Conservation (phyloP, 768 basidiomycete species). For the Termitomyces sp. region DNA sequence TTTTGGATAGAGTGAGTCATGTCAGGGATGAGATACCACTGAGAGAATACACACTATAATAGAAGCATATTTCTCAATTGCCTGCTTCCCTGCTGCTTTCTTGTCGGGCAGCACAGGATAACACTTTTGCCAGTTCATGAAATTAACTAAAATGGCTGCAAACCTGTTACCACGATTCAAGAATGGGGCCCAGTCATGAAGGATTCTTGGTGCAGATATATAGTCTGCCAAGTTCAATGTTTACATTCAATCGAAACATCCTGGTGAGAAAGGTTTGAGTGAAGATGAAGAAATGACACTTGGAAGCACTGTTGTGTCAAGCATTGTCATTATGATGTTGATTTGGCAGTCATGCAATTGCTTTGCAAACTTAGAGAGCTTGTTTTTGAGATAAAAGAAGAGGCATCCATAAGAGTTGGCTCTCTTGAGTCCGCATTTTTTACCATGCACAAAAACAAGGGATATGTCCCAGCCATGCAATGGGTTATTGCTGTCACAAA, state of each 20-base stretch:
- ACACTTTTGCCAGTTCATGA: conserved; percentile 27
- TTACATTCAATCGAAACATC: conserved; percentile 31
- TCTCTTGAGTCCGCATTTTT: conserved; percentile 23
- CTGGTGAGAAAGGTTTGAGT: conserved; percentile 23
- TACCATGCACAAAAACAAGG: conserved; percentile 32
- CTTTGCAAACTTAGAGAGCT: conserved; percentile 28
- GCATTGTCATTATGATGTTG: conserved; percentile 27
- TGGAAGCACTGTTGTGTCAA: conserved; percentile 35
- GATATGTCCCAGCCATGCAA: conserved; percentile 41
- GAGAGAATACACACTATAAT: conserved; percentile 16
- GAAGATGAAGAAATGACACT: conserved; percentile 23
- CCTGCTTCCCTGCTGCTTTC: conserved; percentile 1
- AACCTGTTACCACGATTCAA: conserved; percentile 26
- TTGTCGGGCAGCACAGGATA: conserved; percentile 6
- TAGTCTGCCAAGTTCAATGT: conserved; percentile 27
- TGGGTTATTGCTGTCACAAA: conserved; percentile 37
- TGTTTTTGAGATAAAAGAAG: conserved; percentile 33
- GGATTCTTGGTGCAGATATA: conserved; percentile 21
- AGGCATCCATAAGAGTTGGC: conserved; percentile 32
- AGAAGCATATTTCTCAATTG: conserved; percentile 16
- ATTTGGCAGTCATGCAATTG: conserved; percentile 27
- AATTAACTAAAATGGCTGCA: conserved; percentile 27
- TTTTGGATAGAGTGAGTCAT: neutral
- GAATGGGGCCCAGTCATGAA: conserved; percentile 29
- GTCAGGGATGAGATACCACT: neutral